Evolutionary conservation across 306 rosid genomes (phyloP).

Genomic region (Fagus sylvatica): DNA sequence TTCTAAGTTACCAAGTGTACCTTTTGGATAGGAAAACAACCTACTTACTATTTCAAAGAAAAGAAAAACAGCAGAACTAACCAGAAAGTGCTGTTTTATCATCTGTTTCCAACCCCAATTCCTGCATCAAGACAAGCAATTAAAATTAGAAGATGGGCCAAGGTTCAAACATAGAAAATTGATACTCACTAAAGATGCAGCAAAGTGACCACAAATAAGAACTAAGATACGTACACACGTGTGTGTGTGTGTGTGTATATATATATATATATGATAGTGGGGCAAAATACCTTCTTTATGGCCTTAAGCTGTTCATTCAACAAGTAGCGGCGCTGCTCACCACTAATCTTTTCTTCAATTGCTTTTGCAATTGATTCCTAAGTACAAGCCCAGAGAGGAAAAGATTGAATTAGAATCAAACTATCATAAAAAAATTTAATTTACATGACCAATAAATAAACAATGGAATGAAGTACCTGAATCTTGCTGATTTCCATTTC

Average conservation of each 20-base stretch:
- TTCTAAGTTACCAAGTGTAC: conserved; percentile 6
- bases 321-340: conserved; percentile 97
- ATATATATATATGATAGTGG: not conserved
- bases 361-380: conserved; percentile 99
- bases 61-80: conserved; percentile 41
- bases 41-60: not conserved
- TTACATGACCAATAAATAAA: not conserved
- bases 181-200: not conserved
- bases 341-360: conserved; percentile 97
- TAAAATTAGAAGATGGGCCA: conserved; percentile 14
- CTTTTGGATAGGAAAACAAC: conserved; percentile 9
- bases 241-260: not conserved
- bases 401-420: conserved; percentile 21
- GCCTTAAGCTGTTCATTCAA: conserved; percentile 97
- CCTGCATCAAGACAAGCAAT: conserved; percentile 49
- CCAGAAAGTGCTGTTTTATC: conserved; percentile 99
- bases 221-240: not conserved
- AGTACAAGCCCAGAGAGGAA: conserved; percentile 17
- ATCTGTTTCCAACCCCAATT: conserved; percentile 95
- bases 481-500: conserved; percentile 99
- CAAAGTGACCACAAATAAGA: not conserved
- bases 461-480: conserved; percentile 57
- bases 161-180: conserved; percentile 25
- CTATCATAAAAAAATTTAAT: conserved; percentile 9
- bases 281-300: conserved; percentile 76